Evolutionary conservation across 352 stramenopile species (phyloP).

Genomic region (Globisporangium splendens): DNA sequence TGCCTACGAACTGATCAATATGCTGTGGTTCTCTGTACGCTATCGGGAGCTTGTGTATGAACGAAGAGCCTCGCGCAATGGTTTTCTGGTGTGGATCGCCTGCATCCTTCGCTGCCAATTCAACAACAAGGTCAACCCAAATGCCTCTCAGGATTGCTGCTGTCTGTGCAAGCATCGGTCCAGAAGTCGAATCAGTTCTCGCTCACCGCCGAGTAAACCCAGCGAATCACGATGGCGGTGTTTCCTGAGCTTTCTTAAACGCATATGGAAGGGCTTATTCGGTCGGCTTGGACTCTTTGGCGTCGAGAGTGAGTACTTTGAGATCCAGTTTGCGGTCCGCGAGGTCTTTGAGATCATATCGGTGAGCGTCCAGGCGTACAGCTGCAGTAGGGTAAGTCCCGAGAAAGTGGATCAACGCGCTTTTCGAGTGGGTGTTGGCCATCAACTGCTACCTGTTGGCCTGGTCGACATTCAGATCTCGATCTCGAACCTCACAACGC

Average conservation of each 20-base stretch:
- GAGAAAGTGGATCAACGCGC: slow-evolving; percentile 2
- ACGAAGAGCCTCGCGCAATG: neutral
- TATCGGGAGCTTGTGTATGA: slow-evolving; percentile 4
- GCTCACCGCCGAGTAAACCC: neutral
- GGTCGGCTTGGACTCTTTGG: neutral
- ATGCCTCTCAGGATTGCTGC: slow-evolving; percentile 1
- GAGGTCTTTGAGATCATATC: slow-evolving; percentile 2
- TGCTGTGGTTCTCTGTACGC: slow-evolving; percentile 1
- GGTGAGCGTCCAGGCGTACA: slow-evolving; percentile 4
- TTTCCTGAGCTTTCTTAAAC: neutral
- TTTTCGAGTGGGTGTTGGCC: neutral
- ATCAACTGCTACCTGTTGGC: slow-evolving; percentile 8
- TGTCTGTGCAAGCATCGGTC: slow-evolving; percentile 2
- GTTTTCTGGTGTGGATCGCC: too few relatives aligned
- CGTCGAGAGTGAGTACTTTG: slow-evolving; percentile 6
- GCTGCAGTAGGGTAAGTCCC: slow-evolving; percentile 5
- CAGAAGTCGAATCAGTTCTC: neutral
- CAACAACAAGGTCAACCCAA: slow-evolving; percentile 2
- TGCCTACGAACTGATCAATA: slow-evolving; percentile 1
- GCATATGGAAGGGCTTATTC: neutral
- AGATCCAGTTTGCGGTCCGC: slow-evolving; percentile 2
- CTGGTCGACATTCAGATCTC: neutral
- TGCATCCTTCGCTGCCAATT: too few relatives aligned
- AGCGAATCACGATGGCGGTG: neutral
- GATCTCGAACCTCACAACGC: neutral